A percentile compares a stretch with the other conserved stretches of the same genome.
Evolutionary conservation across 1,139 yeast genomes (phyloP).

Genomic region (Pichia norvegensis): DNA sequence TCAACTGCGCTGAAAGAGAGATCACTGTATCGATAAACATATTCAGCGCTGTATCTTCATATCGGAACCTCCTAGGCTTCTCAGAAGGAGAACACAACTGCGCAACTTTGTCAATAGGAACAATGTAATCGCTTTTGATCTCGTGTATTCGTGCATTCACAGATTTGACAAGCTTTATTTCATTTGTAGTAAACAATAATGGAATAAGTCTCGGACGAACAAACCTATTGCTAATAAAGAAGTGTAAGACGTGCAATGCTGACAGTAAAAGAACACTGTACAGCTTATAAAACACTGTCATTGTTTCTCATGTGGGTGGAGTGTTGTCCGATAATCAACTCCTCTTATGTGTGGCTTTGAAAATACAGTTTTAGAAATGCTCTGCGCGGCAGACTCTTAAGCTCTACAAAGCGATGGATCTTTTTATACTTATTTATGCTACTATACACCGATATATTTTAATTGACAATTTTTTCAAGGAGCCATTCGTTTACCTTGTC

Average conservation of each 20-base stretch:
- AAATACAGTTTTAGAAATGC: too few species aligned
- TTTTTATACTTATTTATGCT: too few species aligned
- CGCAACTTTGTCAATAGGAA: slow-evolving; percentile 1
- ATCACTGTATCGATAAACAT: slow-evolving; percentile 20
- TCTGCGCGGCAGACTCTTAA: too few species aligned
- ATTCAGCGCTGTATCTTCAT: slow-evolving; percentile 4
- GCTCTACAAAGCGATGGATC: too few species aligned
- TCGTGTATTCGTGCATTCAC: slow-evolving; percentile 11
- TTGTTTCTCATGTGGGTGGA: not conserved
- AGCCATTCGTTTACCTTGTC: slow-evolving; percentile 68
- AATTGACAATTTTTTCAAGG: slow-evolving; percentile 59
- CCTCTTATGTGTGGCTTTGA: too few species aligned
- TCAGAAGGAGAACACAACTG: not conserved
- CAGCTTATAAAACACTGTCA: slow-evolving; percentile 1
- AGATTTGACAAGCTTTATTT: slow-evolving; percentile 1
- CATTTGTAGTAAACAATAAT: slow-evolving; percentile 9
- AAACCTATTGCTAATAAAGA: slow-evolving; percentile 5
- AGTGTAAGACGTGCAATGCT: slow-evolving; percentile 2
- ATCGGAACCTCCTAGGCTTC: not conserved
- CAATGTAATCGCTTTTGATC: slow-evolving; percentile 5
- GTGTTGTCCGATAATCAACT: too few species aligned
- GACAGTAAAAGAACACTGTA: slow-evolving; percentile 2
- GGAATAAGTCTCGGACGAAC: slow-evolving; percentile 12
- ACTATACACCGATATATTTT: not conserved
- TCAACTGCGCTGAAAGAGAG: slow-evolving; percentile 23